Conservation (phyloP, 345 rosid genomes). For the Physaria fendleri region DNA sequence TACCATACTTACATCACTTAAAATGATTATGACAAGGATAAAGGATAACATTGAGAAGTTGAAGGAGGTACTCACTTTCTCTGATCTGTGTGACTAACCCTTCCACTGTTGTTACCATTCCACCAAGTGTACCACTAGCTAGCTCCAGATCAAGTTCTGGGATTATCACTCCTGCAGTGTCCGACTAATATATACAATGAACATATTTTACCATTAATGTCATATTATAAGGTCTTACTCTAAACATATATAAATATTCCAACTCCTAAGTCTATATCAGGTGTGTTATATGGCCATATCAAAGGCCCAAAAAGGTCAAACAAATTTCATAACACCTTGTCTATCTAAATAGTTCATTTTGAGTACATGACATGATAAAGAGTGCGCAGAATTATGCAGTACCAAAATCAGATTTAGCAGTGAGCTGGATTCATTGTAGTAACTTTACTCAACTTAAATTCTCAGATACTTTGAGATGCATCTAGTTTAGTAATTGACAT, state of each 20-base stretch:
- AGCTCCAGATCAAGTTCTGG: slow-evolving; percentile 93
- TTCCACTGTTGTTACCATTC: slow-evolving; percentile 87
- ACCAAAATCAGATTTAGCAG: background rate
- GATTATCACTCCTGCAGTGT: slow-evolving; percentile 68
- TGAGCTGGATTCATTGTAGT: background rate
- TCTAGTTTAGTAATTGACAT: background rate
- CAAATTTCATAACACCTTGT: background rate
- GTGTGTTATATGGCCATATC: background rate
- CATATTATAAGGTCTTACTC: background rate
- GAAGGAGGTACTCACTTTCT: slow-evolving; percentile 63
- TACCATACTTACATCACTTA: background rate
- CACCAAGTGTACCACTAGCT: slow-evolving; percentile 86
- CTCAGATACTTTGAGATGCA: background rate
- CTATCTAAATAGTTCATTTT: background rate
- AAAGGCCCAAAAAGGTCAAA: background rate
- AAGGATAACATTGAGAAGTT: background rate
- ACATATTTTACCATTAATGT: background rate
- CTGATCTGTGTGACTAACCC: slow-evolving; percentile 84
- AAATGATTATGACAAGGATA: background rate
- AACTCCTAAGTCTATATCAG: too few relatives aligned
- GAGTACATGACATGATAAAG: background rate
- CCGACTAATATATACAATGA: slow-evolving; percentile 49
- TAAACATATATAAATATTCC: background rate
- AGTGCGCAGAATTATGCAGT: background rate
- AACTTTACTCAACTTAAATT: background rate